Percentiles rank a stretch among this genome's conserved stretches.
These are phyloP conservation scores for Berkeleyomyces basicola DNA, from an alignment of 2,329 filamentous ascomycete species.

Conservation along the genomic window DNA sequence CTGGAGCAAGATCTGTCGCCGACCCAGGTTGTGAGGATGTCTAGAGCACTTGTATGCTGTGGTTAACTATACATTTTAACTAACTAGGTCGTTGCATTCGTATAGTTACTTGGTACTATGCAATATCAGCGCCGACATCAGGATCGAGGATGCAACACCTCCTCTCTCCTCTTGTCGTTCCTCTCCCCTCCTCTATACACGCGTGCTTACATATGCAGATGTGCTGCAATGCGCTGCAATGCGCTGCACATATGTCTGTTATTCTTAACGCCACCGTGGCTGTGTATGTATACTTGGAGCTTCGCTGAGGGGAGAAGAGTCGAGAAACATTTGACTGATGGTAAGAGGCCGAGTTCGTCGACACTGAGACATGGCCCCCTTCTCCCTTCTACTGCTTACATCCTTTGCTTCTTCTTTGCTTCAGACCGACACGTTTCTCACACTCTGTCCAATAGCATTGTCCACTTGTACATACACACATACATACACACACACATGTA, in stretches of 20 bases:
- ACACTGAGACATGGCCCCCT: background rate
- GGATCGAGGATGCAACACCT: background rate
- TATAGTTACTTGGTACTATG: no score
- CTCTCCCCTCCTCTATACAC: background rate
- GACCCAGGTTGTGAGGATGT: background rate
- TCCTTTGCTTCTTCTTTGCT: background rate
- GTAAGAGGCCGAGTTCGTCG: background rate
- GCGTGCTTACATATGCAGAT: background rate
- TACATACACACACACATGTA: background rate
- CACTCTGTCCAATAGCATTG: background rate
- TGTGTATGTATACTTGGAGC: background rate
- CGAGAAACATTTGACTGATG: background rate
- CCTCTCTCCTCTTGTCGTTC: background rate
- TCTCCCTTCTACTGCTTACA: background rate
- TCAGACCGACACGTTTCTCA: background rate
- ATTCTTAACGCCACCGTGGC: background rate
- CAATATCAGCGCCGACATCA: background rate
- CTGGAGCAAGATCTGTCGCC: background rate
- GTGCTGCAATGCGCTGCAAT: background rate
- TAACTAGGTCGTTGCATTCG: no score
- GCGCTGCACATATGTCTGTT: background rate
- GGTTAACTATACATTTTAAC: no score
- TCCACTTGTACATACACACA: background rate
- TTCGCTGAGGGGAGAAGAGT: background rate
- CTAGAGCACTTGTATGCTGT: no score